phyloP scores from a whole-genome alignment of 1,284 basidiomycete genomes.

The Xanthoconium separans region DNA sequence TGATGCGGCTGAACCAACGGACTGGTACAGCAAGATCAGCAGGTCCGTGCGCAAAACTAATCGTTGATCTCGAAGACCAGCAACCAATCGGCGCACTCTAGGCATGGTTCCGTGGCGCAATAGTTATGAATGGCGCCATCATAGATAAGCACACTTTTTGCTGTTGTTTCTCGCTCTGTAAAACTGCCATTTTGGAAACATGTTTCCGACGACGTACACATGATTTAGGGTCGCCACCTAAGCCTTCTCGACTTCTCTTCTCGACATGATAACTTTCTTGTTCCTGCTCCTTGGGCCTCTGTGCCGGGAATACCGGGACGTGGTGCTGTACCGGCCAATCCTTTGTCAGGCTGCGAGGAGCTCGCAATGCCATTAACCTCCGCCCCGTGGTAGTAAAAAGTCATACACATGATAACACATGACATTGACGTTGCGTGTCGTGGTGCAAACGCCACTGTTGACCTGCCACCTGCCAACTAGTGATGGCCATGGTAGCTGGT shows the following conservation, averaged over 20 bases:
- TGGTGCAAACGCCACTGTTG: too few species aligned
- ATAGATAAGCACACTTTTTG: constrained; percentile 17
- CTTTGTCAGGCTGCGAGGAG: constrained; percentile 1
- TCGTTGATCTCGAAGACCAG: constrained; percentile 26
- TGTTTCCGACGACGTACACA: constrained; percentile 2
- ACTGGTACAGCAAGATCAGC: not conserved
- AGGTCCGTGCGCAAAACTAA: not conserved
- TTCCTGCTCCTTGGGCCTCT: not conserved
- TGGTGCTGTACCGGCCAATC: too few species aligned
- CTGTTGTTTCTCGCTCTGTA: not conserved
- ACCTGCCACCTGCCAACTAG: too few species aligned
- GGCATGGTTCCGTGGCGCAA: not conserved
- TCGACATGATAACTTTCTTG: not conserved
- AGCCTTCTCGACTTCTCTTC: not conserved
- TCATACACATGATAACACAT: too few species aligned
- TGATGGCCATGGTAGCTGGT: not conserved
- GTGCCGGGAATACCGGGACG: not conserved
- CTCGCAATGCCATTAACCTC: not conserved
- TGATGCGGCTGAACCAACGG: constrained; percentile 12
- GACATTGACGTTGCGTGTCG: too few species aligned
- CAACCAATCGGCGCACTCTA: not conserved
- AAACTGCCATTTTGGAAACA: constrained; percentile 1
- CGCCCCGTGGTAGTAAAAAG: too few species aligned
- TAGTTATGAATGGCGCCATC: not conserved
- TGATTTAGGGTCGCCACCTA: not conserved